Conservation (phyloP, 23 red algal genomes). For the Gracilaria domingensis region DNA sequence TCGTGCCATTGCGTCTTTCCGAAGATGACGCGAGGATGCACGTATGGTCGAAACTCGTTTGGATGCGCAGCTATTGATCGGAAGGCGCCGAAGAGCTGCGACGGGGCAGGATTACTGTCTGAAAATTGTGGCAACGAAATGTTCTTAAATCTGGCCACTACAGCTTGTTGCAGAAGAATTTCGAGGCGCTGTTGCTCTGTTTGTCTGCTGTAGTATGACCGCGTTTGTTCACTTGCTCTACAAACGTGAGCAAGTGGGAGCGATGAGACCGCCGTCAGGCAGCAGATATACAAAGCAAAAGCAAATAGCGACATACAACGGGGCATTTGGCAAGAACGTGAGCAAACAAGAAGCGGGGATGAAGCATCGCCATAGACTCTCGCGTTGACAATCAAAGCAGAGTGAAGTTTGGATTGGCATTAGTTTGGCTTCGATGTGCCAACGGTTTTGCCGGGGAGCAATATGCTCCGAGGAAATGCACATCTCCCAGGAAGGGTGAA, state of each 20-base stretch:
- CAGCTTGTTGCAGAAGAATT: neutral
- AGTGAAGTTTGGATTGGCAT: too few relatives aligned
- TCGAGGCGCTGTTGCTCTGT: conserved; percentile 2
- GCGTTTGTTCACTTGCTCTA: neutral
- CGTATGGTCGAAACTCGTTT: conserved; percentile 18
- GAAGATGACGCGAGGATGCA: conserved; percentile 50
- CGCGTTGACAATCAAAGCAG: too few relatives aligned
- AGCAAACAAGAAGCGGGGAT: neutral
- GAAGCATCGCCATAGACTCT: neutral
- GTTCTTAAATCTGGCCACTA: neutral
- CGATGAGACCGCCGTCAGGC: neutral
- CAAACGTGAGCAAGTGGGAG: neutral
- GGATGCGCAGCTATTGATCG: conserved; percentile 9
- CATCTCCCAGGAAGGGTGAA: too few relatives aligned
- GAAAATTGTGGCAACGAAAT: conserved; percentile 6
- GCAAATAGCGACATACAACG: neutral
- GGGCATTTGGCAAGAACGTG: neutral
- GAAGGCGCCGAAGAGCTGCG: conserved; percentile 13
- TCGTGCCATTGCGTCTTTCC: conserved; percentile 34
- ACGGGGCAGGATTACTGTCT: neutral
- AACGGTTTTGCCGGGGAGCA: too few relatives aligned
- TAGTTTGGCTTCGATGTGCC: too few relatives aligned
- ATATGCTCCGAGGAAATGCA: too few relatives aligned
- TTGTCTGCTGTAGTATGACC: neutral
- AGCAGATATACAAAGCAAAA: neutral